Base-by-base conservation (phyloP, 78 protist genomes). In the Dictyostelium firmibasis region DNA sequence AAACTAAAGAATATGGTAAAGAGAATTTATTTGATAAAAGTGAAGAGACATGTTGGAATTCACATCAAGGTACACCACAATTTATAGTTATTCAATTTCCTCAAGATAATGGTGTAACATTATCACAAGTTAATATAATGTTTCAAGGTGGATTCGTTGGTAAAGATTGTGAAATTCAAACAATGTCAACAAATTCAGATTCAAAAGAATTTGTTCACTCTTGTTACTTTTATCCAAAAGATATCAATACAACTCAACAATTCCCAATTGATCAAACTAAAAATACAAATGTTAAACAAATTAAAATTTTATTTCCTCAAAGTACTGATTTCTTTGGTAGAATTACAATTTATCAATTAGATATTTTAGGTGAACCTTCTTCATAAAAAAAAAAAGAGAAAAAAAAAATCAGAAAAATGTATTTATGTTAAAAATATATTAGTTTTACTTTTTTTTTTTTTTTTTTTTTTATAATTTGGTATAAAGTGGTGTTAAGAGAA, bases 311-410 rank as follows among this genome's bases (percentile, higher is more conserved):
- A 36, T 94, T 94, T 10, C 86, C 86, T 53, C n/a, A 27, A 64
- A 94, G 96, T 41, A 94, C 96, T 7, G 96, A 94, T 33, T 94
- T 94, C 83, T 94, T 88, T 76, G 96, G 96, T 83, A 41, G 96
- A 83, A 83, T 94, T 38, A 87, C 93, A 36, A 87, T 94, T 47
- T 94, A 94, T 60, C 44, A 84, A 78, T 62, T 94, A 23, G 96
- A 94, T 86, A 11, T 86, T 23, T 29, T 94, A 16, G 96, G 87
- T 82, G 31, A 20, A 64, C 57, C 77, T 31, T 33, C 81, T 31
- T 74, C 36, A 29, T 31, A 74, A 74, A 25, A 33, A 74, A 16
- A 33, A 33, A 33, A 9, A 33, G 18, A 74, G 33, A 13, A 50
- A 13, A 50, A 50, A 16, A 50, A 50, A 50, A 13, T 1, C 10